These are phyloP conservation scores for Cladosporium sp. DNA, from an alignment of 2,329 filamentous ascomycete species.

Conservation along the genomic window DNA sequence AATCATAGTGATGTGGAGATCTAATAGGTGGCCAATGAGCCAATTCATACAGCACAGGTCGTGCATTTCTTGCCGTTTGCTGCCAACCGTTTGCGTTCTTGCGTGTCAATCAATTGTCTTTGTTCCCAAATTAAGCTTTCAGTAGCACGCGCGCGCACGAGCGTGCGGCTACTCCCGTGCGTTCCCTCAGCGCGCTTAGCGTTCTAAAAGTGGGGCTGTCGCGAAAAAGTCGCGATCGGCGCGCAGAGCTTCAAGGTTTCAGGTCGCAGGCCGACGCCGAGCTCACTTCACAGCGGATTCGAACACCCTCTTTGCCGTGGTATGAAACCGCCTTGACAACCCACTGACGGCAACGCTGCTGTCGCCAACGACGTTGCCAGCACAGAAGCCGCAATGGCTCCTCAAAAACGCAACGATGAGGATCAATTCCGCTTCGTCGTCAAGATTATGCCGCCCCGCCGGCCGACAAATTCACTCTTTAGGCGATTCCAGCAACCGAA, in stretches of 20 bases:
- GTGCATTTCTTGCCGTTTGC: neutral
- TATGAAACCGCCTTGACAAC: conserved; percentile 1
- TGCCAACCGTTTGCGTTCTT: neutral
- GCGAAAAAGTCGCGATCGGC: neutral
- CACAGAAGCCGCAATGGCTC: neutral
- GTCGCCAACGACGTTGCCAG: neutral
- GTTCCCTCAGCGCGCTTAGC: too few species aligned
- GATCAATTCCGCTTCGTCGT: conserved; percentile 7
- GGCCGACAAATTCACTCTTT: conserved; percentile 5
- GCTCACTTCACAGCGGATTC: neutral
- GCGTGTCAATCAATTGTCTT: neutral
- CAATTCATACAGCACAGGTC: neutral
- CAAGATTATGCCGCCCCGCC: conserved; percentile 11
- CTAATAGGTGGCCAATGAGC: too few species aligned
- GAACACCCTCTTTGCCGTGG: neutral
- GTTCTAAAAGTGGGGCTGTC: neutral
- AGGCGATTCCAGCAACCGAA: conserved; percentile 3
- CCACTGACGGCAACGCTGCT: conserved; percentile 2
- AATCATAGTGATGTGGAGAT: too few species aligned
- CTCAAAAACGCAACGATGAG: neutral
- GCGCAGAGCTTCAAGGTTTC: neutral
- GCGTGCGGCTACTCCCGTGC: neutral
- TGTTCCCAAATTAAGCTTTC: neutral
- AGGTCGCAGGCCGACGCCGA: neutral
- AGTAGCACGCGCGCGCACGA: neutral